Evolutionary conservation across 1,284 basidiomycete genomes (phyloP).

Genomic region (Heliocybe sulcata): DNA sequence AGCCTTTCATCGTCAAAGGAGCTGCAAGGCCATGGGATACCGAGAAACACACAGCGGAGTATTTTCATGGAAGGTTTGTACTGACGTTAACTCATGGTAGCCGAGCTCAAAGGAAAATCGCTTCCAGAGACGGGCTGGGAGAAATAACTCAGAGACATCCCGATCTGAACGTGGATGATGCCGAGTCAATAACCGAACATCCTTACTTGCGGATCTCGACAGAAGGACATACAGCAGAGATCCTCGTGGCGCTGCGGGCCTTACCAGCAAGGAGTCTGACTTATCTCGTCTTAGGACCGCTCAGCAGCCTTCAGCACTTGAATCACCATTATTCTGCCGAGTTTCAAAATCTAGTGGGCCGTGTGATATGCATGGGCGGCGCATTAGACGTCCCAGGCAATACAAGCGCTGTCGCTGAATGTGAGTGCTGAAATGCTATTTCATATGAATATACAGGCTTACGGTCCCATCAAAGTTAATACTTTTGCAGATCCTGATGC

Average conservation of each 20-base stretch:
- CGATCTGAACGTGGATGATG: conserved; percentile 48
- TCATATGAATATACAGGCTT: background rate
- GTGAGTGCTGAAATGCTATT: conserved; percentile 28
- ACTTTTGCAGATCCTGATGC: conserved; percentile 92
- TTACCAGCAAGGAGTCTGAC: conserved; percentile 63
- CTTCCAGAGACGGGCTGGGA: conserved; percentile 70
- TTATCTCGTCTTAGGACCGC: conserved; percentile 83
- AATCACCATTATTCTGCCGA: conserved; percentile 51
- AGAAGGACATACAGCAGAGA: conserved; percentile 45
- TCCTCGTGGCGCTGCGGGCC: conserved; percentile 58
- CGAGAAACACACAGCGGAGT: conserved; percentile 73
- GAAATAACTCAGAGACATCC: conserved; percentile 70
- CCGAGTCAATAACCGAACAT: conserved; percentile 23
- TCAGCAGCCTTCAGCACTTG: conserved; percentile 80
- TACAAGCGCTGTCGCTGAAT: conserved; percentile 77
- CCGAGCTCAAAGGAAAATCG: background rate
- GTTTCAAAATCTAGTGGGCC: conserved; percentile 55
- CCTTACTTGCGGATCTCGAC: conserved; percentile 44
- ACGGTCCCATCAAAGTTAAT: conserved; percentile 55
- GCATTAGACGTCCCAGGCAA: conserved; percentile 92
- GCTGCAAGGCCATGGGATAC: conserved; percentile 73
- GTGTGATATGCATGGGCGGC: conserved; percentile 94
- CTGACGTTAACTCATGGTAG: background rate
- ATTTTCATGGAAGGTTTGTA: conserved; percentile 73
- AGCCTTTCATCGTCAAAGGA: conserved; percentile 64